Base-by-base conservation (phyloP, 805 yeast species). In the Metschnikowia aberdeeniae region DNA sequence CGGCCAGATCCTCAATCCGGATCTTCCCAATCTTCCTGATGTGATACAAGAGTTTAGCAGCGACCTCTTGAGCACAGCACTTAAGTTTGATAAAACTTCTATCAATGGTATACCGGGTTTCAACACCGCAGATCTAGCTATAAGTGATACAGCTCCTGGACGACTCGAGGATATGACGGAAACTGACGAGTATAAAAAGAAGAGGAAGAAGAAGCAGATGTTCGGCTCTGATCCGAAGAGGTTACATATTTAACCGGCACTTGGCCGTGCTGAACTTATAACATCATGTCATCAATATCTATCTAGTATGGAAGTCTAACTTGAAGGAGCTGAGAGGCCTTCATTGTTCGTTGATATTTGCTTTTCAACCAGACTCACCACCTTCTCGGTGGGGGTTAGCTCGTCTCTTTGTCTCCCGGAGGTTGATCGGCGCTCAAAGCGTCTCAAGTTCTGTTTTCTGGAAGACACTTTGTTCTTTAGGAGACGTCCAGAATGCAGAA, bases 71-170 rank as follows among this genome's bases (percentile, higher is more conserved):
- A 62, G 63, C 10, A 62, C 67, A 19, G 78, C 80, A 6, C 64
- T 87, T 45, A 69, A 70, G 49, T 81, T 87, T 50, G 86, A 82
- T 36, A 80, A 76, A 53, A 81, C 88, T 2, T 76, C 84, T 0
- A 74, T 78, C 13, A 72, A 79, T 44, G 93, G 93, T 1, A 76
- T 87, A 12, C 88, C 90, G 0, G 95, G 92, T 0, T 85, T 86
- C 58, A 86, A 84, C 53, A 67, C 85, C 8, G 67, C 80, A 4
- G 77, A 81, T 50, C 72, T 87, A 56, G 93, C 86, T 4, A 74
- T 82, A 40, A 76, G 75, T 40, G 83, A 74, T 42, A 68, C 66
- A 37, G 61, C 67, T 19, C 53, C 67, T 31, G 68, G 65, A 61
- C 59, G 75, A 47, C 64, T 70, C 11, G 76, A 72, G 39, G 75